These are phyloP conservation scores for Arctostaphylos glauca DNA, from an alignment of 148 eudicot genomes.

Conservation along the genomic window DNA sequence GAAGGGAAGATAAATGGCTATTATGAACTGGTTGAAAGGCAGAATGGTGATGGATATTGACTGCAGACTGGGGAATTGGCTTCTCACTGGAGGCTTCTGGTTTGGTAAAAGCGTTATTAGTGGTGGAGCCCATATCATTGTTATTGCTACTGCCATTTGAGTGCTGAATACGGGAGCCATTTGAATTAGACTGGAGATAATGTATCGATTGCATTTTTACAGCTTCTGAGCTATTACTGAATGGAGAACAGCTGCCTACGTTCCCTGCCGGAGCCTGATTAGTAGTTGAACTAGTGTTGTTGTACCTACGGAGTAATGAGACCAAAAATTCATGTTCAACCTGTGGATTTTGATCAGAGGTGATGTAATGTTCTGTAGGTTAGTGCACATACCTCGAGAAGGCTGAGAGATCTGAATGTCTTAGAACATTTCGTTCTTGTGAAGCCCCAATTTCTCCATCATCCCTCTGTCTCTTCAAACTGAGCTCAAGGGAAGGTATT, in stretches of 20 bases:
- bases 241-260: conserved; percentile 22
- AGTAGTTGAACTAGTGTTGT: conserved; percentile 17
- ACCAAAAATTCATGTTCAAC: neutral
- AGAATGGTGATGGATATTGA: neutral
- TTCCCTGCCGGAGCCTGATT: conserved; percentile 19
- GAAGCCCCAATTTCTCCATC: conserved; percentile 8
- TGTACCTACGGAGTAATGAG: conserved; percentile 16
- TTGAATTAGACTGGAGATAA: neutral
- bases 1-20: conserved; percentile 12
- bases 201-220: conserved; percentile 12
- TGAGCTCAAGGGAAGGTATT: conserved; percentile 23
- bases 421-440: conserved; percentile 18
- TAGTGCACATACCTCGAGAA: conserved; percentile 23
- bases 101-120: neutral
- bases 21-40: conserved; percentile 4
- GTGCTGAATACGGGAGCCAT: conserved; percentile 11
- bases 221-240: conserved; percentile 20
- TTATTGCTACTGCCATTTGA: conserved; percentile 20
- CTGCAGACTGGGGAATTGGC: conserved; percentile 16
- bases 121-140: conserved; percentile 18
- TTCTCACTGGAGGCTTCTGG: conserved; percentile 6
- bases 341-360: neutral
- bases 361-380: neutral
- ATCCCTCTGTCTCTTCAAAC: conserved; percentile 12
- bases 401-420: conserved; percentile 26